Base-by-base conservation (phyloP, 1,284 basidiomycete genomes). In the Pseudozyma pruni region DNA sequence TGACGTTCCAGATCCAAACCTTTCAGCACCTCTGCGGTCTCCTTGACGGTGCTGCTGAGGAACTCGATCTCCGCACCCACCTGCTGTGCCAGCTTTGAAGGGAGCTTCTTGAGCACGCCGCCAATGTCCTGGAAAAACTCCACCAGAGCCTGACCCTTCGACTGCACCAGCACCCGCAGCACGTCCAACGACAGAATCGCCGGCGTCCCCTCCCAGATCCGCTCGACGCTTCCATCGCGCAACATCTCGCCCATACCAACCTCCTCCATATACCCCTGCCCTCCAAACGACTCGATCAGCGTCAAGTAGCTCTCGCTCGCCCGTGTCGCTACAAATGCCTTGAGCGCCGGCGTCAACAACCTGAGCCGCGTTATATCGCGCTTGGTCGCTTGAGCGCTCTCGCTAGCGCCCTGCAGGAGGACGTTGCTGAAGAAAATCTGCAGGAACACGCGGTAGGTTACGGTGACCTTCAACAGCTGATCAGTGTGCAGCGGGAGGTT, bases 391-490 rank as follows among this genome's bases (percentile, higher is more conserved):
- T 96, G 96, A n/a, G 94, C 95, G 0, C 92, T 93, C 85, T 90
- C 90, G 76, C 89, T 89, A n/a, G 89, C 89, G 4, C 79, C 94
- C 11, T 97, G 86, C 22, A 98, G 86, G n/a, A 97, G 84, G 67
- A 97, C 93, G 86, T 97, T 97, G 86, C 91, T 94, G 84, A 95
- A 94, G 80, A 90, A 90, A 83, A 90, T 90, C 76, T 91, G 91
- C 83, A 85, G 85, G 62, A 82, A 85, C 19, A 81, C 83, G 68
- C 86, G 86, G 64, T 87, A 86, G 63, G 86, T 86, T 17, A 87
- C 76, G 68, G 86, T 85, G 54, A 84, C 83, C 74, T 87, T 86
- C 49, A 87, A 86, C 52, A 81, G 79, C 69, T 85, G 84, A 35
- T 72, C 76, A 11, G 71, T 63, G 39, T 75, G 73, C 50, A 66